Base-by-base conservation (phyloP, 345 rosid species). In the Ceriops zippeliana region DNA sequence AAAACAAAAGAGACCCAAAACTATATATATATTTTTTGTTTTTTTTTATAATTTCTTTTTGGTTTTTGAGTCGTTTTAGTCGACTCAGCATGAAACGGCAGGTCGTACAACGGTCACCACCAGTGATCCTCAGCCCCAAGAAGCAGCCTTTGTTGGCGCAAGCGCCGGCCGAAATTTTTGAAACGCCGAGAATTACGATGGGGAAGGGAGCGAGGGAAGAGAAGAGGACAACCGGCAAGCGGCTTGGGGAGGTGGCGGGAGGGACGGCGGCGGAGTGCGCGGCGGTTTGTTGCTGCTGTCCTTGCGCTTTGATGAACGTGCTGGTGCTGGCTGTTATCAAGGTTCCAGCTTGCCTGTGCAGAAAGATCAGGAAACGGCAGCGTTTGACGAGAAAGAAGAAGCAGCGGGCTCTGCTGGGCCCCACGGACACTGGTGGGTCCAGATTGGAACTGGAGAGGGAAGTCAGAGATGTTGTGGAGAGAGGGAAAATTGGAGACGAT, bases 271-370 rank as follows among this genome's bases (percentile, higher is more conserved):
- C 97, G 49, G 95, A 86, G 60, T 86, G 88, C 52, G 79, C 89
- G 61, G 92, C 88, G 30, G 81, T 89, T 8, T 86, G 87, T 68
- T 91, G 97, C 65, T 91, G 92, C 71, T 83, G 84, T 15, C 95
- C 95, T 0, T 85, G 83, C 65, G 66, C 82, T 53, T 80, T 89
- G 53, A 76, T 86, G 87, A 84, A 91, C 66, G 32, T 91, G 19
- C 70, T 86, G 38, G 79, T 83, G 11, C 67, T 91, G 68, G 89
- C 86, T 2, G 84, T 91, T 2, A 84, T 79, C 77, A 87, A 66
- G 78, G 84, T 86, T 5, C 97, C 97, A 4, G 83, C 83, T 31
- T 83, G 84, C 17, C 78, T 91, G 19, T 87, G 86, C 76, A 83
- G 78, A 73, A 89, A 86, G 72, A 88, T 79, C 1, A 64, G 66